phyloP scores from a whole-genome alignment of 192 early-diverging fungal genomes.

The Jimgerdemannia lactiflua region DNA sequence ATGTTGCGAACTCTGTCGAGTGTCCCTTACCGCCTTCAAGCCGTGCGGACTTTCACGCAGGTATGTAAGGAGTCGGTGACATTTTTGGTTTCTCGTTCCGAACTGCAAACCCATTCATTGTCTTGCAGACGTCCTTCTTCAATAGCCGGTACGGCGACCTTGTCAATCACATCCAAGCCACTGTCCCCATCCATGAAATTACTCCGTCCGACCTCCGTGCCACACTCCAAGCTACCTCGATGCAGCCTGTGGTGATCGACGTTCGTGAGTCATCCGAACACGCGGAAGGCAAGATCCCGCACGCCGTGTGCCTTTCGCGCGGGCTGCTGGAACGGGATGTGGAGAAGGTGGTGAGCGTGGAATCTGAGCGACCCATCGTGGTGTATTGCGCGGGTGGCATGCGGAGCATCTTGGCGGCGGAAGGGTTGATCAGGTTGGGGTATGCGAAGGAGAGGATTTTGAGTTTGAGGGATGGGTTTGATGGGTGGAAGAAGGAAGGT shows the following conservation, averaged over 20 bases:
- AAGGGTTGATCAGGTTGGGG: conserved; percentile 43
- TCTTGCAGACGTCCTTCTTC: neutral
- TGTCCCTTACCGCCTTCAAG: no score
- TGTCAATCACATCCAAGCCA: conserved; percentile 10
- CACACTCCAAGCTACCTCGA: conserved; percentile 4
- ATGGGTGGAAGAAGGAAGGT: conserved; percentile 46
- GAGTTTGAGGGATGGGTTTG: conserved; percentile 48
- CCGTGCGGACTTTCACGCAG: no score
- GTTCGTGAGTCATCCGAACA: conserved; percentile 49
- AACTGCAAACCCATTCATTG: no score
- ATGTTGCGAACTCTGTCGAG: no score
- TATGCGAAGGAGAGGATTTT: conserved; percentile 37
- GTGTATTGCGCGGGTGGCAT: conserved; percentile 57
- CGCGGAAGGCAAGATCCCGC: conserved; percentile 39
- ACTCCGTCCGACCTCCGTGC: conserved; percentile 7
- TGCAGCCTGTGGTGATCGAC: conserved; percentile 36
- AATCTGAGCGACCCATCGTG: conserved; percentile 39
- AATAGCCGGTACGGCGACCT: conserved; percentile 5
- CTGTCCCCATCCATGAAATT: conserved; percentile 12
- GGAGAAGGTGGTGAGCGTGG: conserved; percentile 36
- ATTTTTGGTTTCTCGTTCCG: no score
- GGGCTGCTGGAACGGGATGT: conserved; percentile 46
- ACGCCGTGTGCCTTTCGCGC: conserved; percentile 41
- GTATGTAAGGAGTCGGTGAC: no score
- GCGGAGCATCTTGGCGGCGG: conserved; percentile 45